phyloP scores from a whole-genome alignment of 192 early-diverging fungal genomes.

The Coemansia asiatica region DNA sequence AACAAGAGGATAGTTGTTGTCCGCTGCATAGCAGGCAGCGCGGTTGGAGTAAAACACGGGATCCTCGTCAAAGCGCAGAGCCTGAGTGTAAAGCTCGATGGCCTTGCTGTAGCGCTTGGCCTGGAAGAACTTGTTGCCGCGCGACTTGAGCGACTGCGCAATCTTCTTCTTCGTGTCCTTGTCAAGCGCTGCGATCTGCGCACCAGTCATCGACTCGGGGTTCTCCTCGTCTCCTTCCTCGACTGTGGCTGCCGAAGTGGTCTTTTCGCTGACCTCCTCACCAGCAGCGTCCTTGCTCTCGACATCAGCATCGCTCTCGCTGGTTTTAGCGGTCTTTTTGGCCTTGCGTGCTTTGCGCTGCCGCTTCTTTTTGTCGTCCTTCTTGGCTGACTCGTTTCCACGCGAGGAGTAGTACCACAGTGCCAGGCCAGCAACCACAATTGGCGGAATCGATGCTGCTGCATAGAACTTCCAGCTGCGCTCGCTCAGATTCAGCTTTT shows the following conservation, averaged over 20 bases:
- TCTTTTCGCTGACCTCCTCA: conserved; percentile 2
- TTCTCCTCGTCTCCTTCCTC: conserved; percentile 36
- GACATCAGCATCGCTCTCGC: conserved; percentile 11
- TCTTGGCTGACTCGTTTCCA: conserved; percentile 12
- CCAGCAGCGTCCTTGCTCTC: conserved; percentile 6
- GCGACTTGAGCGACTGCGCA: conserved; percentile 74
- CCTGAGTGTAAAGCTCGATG: conserved; percentile 83
- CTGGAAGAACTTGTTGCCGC: conserved; percentile 86
- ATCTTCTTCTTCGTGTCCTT: conserved; percentile 56
- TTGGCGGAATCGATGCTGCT: conserved; percentile 60
- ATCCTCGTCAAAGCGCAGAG: conserved; percentile 77
- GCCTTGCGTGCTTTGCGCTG: conserved; percentile 17
- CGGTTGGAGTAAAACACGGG: conserved; percentile 94
- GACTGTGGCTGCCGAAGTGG: conserved; percentile 25
- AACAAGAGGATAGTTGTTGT: conserved; percentile 69
- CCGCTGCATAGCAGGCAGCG: conserved; percentile 86
- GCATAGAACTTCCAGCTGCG: conserved; percentile 71
- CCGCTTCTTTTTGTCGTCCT: conserved; percentile 43
- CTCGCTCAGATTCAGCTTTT: conserved; percentile 47
- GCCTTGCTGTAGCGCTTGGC: conserved; percentile 83
- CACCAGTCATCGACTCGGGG: conserved; percentile 52
- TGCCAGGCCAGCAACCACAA: conserved; percentile 61
- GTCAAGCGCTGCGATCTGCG: conserved; percentile 54
- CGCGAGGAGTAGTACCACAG: conserved; percentile 64
- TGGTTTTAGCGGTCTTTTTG: conserved; percentile 36